Base-by-base conservation (phyloP, 1,139 yeast species). In the Arxiozyma heterogenica region DNA sequence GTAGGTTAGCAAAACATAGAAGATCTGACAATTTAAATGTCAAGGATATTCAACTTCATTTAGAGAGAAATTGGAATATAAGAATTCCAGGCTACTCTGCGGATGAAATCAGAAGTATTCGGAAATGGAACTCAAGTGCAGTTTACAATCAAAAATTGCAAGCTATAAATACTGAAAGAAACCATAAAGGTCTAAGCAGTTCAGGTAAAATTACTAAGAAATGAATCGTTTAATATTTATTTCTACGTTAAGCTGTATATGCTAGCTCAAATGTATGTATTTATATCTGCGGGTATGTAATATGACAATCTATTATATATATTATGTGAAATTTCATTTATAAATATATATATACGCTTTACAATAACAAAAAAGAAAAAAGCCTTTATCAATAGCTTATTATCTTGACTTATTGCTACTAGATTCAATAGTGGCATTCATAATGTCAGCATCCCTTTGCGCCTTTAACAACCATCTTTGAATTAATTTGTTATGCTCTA, bases 21-120 rank as follows among this genome's bases (percentile, higher is more conserved):
- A 89, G 89, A 67, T 81, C 89, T n/a, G 96, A 91, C 58, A 80
- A 83, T 51, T 75, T 93, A 46, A 98, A 93, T 63, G 88, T 87
- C 21, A 83, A 84, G 63, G 98, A 93, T 68, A 81, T 94, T 51
- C 98, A 93, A 71, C 73, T 93, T 55, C 96, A 93, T 68, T 75
- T 93, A 62, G 98, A 94, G 65, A 81, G 91, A 61, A 93, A 91
- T 68, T 93, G 98, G 98, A 91, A 91, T 68, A 88, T 93, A 57
- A 80, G 95, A 61, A 81, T 93, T 34, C 98, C 98, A 0, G 98
- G 98, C 1, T 89, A 84, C 69, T 81, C 95, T 20, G 81, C 89
- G 61, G 98, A 93, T 70, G 98, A 91, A 65, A 85, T 91, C 49
- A 78, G 95, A 62, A 82, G 88, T 58, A 84, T 89, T 25, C 77